Percentiles rank a stretch among this genome's conserved stretches.
Evolutionary conservation across 108 stramenopile genomes (phyloP).

Genomic region (Hondaea fermentalgiana): DNA sequence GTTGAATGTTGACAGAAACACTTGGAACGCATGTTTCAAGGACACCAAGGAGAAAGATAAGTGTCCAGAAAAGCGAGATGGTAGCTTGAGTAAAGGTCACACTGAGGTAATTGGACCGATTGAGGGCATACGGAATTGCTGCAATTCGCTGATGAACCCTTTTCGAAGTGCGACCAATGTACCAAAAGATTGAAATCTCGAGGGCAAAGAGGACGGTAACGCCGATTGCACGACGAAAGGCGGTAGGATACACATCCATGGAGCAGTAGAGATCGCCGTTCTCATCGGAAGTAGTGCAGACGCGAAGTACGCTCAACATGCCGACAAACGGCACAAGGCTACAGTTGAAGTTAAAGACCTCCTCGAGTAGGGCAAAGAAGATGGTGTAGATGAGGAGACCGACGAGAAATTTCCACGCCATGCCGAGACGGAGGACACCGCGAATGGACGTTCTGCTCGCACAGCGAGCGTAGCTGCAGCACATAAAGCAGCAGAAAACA

Average conservation of each 20-base stretch:
- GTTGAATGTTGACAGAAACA: not conserved
- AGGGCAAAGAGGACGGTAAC: not conserved
- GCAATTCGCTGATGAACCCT: not conserved
- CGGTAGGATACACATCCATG: not conserved
- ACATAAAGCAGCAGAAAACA: not conserved
- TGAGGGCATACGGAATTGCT: not conserved
- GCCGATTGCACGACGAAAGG: not conserved
- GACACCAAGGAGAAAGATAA: not conserved
- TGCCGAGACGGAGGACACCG: not conserved
- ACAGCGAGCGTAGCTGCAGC: not conserved
- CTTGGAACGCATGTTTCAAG: not conserved
- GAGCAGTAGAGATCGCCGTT: not conserved
- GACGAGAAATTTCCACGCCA: not conserved
- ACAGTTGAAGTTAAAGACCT: not conserved
- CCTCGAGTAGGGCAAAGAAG: not conserved
- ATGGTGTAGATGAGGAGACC: not conserved
- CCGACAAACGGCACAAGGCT: not conserved
- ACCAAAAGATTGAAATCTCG: not conserved
- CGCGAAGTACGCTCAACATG: not conserved
- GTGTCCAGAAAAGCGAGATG: not conserved
- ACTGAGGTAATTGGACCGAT: not conserved
- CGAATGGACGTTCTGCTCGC: not conserved
- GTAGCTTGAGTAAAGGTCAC: not conserved
- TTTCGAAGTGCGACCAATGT: not conserved
- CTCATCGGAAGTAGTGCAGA: not conserved